phyloP scores from a whole-genome alignment of 257 asterid genomes.

The Striga asiatica region DNA sequence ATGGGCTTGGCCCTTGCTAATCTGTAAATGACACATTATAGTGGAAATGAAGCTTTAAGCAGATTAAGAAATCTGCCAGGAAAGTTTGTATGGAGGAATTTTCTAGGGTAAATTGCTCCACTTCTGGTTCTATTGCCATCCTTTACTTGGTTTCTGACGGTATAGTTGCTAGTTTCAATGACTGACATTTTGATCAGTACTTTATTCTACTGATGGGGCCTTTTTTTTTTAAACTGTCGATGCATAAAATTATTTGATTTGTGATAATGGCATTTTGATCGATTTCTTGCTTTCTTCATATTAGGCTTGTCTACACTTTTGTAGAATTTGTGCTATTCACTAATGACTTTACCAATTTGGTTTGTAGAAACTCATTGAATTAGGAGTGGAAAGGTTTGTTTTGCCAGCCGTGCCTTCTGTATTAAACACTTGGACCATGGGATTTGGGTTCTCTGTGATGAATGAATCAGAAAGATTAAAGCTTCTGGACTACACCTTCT shows the following conservation, averaged over 20 bases:
- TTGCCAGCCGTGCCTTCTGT: constrained; percentile 74
- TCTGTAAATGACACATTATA: too few relatives aligned
- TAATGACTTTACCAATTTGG: constrained; percentile 2
- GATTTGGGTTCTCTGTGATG: constrained; percentile 71
- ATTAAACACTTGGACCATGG: constrained; percentile 59
- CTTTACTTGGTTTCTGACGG: too few relatives aligned
- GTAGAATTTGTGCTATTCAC: not conserved
- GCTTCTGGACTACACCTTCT: constrained; percentile 45
- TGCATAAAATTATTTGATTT: too few relatives aligned
- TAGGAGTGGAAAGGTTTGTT: constrained; percentile 82
- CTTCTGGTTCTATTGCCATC: too few relatives aligned
- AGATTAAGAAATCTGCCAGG: too few relatives aligned
- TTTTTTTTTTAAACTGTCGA: too few relatives aligned
- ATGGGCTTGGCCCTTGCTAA: not conserved
- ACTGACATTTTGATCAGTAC: too few relatives aligned
- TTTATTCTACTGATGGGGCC: too few relatives aligned
- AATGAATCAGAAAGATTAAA: constrained; percentile 40
- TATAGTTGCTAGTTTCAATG: too few relatives aligned
- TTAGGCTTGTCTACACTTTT: constrained; percentile 2
- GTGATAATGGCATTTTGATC: not conserved
- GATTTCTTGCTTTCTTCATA: not conserved
- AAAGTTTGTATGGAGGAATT: too few relatives aligned
- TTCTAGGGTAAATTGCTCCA: too few relatives aligned
- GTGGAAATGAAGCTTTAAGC: too few relatives aligned
- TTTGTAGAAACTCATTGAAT: constrained; percentile 50